A percentile compares a stretch with the other conserved stretches of the same genome.
These are phyloP conservation scores for Tolypocladium album DNA, from an alignment of 2,329 filamentous ascomycete species.

Conservation along the genomic window DNA sequence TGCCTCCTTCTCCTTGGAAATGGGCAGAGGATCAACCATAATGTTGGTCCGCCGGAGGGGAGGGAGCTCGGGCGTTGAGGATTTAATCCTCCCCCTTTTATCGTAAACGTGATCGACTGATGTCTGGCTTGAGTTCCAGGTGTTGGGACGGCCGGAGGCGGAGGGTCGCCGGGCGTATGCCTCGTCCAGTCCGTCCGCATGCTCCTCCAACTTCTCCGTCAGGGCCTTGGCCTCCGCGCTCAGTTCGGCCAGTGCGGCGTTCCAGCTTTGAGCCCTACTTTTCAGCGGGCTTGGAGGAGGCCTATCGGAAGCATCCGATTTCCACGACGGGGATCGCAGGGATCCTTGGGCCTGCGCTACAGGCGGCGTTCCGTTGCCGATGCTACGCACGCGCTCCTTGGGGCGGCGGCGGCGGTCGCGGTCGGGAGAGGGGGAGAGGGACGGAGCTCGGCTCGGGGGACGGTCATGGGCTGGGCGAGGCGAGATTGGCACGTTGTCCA, in stretches of 20 bases:
- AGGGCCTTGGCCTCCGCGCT: conserved; percentile 63
- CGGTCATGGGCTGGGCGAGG: conserved; percentile 53
- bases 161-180: conserved; percentile 20
- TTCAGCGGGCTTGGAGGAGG: conserved; percentile 31
- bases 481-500: conserved; percentile 76
- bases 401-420: conserved; percentile 30
- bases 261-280: conserved; percentile 63
- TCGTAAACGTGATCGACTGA: conserved; percentile 22
- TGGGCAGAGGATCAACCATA: conserved; percentile 74
- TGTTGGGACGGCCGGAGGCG: conserved; percentile 24
- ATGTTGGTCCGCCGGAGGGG: conserved; percentile 64
- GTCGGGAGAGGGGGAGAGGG: conserved; percentile 43
- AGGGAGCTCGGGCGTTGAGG: conserved; percentile 58
- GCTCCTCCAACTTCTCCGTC: conserved; percentile 72
- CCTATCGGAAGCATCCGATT: conserved; percentile 30
- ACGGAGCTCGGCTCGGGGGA: conserved; percentile 39
- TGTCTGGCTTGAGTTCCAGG: conserved; percentile 25
- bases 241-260: conserved; percentile 55
- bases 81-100: conserved; percentile 46
- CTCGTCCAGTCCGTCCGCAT: conserved; percentile 51
- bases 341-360: conserved; percentile 49
- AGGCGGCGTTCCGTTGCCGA: conserved; percentile 55
- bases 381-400: conserved; percentile 41
- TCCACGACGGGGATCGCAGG: conserved; percentile 46
- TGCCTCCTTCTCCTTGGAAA: conserved; percentile 80